Conservation (phyloP, 805 yeast species). For the Lipomyces anomalus region DNA sequence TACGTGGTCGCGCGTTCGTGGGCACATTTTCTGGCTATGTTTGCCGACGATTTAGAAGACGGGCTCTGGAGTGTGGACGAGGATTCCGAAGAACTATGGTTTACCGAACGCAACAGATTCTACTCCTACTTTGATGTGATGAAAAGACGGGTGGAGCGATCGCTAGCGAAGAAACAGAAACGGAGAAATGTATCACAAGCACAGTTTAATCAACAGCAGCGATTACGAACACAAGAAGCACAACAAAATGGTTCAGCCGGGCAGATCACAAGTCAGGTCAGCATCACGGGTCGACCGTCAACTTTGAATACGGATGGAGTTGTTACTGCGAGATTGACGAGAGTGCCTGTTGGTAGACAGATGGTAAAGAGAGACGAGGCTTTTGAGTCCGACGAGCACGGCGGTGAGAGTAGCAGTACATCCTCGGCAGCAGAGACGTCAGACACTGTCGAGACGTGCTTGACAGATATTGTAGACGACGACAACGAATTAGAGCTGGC, state of each 20-base stretch:
- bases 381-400: too few relatives aligned
- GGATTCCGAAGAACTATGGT: conserved; percentile 45
- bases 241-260: too few relatives aligned
- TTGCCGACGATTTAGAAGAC: conserved; percentile 80
- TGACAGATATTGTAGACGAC: not conserved
- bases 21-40: conserved; percentile 77
- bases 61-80: conserved; percentile 73
- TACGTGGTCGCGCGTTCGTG: conserved; percentile 80
- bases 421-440: not conserved
- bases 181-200: too few relatives aligned
- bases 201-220: too few relatives aligned
- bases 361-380: too few relatives aligned
- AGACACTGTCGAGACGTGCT: not conserved
- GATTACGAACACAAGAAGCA: too few relatives aligned
- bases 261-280: too few relatives aligned
- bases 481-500: not conserved
- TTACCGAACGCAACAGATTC: conserved; percentile 64
- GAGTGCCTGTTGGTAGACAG: too few relatives aligned
- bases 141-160: conserved; percentile 41
- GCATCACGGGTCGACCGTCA: too few relatives aligned
- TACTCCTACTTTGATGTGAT: conserved; percentile 58
- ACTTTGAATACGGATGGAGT: conserved; percentile 41
- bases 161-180: too few relatives aligned
- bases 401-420: not conserved
- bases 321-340: not conserved